These are phyloP conservation scores for Naganishia kalamii DNA, from an alignment of 768 basidiomycete genomes.

Conservation along the genomic window DNA sequence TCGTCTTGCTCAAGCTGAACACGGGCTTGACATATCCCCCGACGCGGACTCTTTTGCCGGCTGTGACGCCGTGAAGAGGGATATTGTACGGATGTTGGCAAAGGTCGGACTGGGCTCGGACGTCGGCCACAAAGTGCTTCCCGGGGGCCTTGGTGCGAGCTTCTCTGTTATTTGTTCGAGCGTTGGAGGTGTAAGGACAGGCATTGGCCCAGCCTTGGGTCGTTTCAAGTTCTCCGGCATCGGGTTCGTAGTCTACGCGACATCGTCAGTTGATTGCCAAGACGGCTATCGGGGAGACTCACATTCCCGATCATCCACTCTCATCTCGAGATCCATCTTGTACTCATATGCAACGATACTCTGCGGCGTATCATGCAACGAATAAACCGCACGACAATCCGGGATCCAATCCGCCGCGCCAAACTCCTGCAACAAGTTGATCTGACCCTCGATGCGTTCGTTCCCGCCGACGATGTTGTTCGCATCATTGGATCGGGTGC, in stretches of 20 bases:
- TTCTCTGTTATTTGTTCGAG: constrained; percentile 2
- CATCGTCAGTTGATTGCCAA: background rate
- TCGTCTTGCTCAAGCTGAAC: constrained; percentile 38
- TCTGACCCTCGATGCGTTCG: constrained; percentile 32
- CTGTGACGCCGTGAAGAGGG: constrained; percentile 45
- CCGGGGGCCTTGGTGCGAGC: constrained; percentile 6
- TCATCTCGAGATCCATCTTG: constrained; percentile 28
- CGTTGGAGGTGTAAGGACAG: constrained; percentile 23
- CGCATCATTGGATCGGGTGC: constrained; percentile 22
- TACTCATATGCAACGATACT: constrained; percentile 33
- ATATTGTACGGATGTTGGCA: constrained; percentile 46
- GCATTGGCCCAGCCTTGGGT: constrained; percentile 29
- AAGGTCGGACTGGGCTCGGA: constrained; percentile 41
- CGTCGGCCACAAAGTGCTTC: constrained; percentile 44
- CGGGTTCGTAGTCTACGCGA: constrained; percentile 25
- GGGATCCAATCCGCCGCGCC: constrained; percentile 28
- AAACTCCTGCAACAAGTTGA: constrained; percentile 27
- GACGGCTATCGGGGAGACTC: constrained; percentile 14
- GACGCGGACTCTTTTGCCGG: constrained; percentile 28
- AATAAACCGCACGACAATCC: constrained; percentile 32
- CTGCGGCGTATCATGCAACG: constrained; percentile 37
- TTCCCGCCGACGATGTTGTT: constrained; percentile 28
- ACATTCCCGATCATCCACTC: constrained; percentile 37
- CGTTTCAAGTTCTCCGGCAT: constrained; percentile 28
- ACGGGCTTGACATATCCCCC: constrained; percentile 32